Percentiles rank a stretch among this genome's conserved stretches.
These are phyloP conservation scores for Phytophthora pini DNA, from an alignment of 352 stramenopile species.

Conservation along the genomic window DNA sequence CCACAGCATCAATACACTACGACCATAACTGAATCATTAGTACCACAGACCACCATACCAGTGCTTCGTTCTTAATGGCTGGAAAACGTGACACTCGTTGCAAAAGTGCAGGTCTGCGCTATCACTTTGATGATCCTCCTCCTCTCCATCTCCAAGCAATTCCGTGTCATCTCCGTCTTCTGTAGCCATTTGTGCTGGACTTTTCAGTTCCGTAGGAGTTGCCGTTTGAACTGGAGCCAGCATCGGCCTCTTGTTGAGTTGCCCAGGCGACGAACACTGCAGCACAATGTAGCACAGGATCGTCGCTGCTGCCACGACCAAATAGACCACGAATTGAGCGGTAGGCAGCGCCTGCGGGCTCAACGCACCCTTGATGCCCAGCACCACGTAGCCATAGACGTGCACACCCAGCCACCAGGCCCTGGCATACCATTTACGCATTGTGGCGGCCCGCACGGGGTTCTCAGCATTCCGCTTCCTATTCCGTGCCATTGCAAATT, in stretches of 20 bases:
- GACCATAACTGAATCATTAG: background rate
- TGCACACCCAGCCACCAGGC: slow-evolving; percentile 76
- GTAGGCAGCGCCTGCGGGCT: slow-evolving; percentile 40
- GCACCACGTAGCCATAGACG: slow-evolving; percentile 65
- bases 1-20: slow-evolving; percentile 9
- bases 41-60: slow-evolving; percentile 41
- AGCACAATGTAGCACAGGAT: slow-evolving; percentile 56
- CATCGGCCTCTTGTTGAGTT: slow-evolving; percentile 40
- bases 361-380: slow-evolving; percentile 42
- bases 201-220: slow-evolving; percentile 4
- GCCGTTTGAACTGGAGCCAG: slow-evolving; percentile 23
- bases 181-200: slow-evolving; percentile 10
- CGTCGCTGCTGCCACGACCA: slow-evolving; percentile 49
- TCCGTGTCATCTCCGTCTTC: slow-evolving; percentile 45
- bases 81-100: slow-evolving; percentile 61
- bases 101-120: slow-evolving; percentile 55
- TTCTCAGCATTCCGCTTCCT: slow-evolving; percentile 37
- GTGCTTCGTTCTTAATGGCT: slow-evolving; percentile 76
- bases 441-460: slow-evolving; percentile 35
- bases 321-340: slow-evolving; percentile 46
- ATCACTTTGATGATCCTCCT: slow-evolving; percentile 13
- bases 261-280: slow-evolving; percentile 73
- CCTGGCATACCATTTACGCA: slow-evolving; percentile 73
- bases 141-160: slow-evolving; percentile 30
- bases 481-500: slow-evolving; percentile 32